phyloP scores from a whole-genome alignment of 2,329 filamentous ascomycete genomes.

The Falciphora oryzae region DNA sequence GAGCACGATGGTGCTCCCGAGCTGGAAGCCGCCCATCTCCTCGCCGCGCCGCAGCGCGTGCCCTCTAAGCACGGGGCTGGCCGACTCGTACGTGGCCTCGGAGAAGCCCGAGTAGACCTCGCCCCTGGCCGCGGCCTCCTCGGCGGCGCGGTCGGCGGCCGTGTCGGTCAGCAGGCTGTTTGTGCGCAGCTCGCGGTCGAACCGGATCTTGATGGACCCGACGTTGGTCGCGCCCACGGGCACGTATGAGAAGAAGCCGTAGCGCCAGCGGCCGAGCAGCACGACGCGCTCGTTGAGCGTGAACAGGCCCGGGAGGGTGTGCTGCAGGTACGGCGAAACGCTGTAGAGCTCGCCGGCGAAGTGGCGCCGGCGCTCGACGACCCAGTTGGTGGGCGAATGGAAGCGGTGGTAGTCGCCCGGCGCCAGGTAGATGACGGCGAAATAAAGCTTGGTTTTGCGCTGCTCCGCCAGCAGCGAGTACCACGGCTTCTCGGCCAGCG shows the following conservation, averaged over 20 bases:
- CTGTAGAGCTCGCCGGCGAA: slow-evolving; percentile 95
- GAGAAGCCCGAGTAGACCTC: slow-evolving; percentile 86
- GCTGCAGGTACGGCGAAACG: slow-evolving; percentile 90
- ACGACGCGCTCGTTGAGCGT: slow-evolving; percentile 96
- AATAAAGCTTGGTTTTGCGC: slow-evolving; percentile 70
- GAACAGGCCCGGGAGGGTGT: slow-evolving; percentile 87
- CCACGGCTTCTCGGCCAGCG: slow-evolving; percentile 64
- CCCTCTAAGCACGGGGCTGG: slow-evolving; percentile 72
- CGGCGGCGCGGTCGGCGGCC: slow-evolving; percentile 78
- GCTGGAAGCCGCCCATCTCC: slow-evolving; percentile 97
- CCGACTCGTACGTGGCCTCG: slow-evolving; percentile 80
- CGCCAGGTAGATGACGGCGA: slow-evolving; percentile 90
- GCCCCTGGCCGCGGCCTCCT: slow-evolving; percentile 66
- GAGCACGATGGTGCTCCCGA: slow-evolving; percentile 90
- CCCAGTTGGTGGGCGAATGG: slow-evolving; percentile 92
- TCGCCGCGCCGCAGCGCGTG: slow-evolving; percentile 82
- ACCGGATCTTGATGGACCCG: slow-evolving; percentile 94
- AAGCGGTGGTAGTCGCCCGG: slow-evolving; percentile 98
- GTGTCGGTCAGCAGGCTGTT: slow-evolving; percentile 93
- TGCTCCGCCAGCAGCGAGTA: slow-evolving; percentile 59
- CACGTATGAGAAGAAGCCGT: slow-evolving; percentile 95
- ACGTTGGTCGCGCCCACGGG: slow-evolving; percentile 97
- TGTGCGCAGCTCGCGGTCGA: slow-evolving; percentile 87
- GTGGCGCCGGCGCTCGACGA: slow-evolving; percentile 89
- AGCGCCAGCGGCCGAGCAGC: slow-evolving; percentile 87